A percentile compares a stretch with the other conserved stretches of the same genome.
These are phyloP conservation scores for peach (Prunus persica) DNA, from an alignment of 306 rosid genomes.

Conservation along the genomic window DNA sequence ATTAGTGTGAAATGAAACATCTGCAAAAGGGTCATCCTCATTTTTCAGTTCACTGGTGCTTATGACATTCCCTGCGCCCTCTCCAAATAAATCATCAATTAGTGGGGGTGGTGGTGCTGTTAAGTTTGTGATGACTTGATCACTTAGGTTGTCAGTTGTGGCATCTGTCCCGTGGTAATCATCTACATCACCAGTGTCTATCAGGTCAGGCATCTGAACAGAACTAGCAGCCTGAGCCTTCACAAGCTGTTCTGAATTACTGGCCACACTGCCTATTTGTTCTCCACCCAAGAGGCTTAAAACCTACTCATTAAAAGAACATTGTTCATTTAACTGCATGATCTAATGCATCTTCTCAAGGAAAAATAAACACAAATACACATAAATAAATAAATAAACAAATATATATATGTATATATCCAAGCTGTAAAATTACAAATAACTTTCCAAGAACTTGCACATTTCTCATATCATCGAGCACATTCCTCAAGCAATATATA, in stretches of 20 bases:
- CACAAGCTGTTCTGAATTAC: slow-evolving; percentile 48
- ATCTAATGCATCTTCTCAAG: not conserved
- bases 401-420: not conserved
- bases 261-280: slow-evolving; percentile 40
- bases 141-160: slow-evolving; percentile 35
- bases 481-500: not conserved
- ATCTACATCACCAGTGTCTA: slow-evolving; percentile 74
- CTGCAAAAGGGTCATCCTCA: slow-evolving; percentile 90
- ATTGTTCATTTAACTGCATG: not conserved
- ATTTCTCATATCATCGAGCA: not conserved
- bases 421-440: not conserved
- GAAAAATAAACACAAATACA: not conserved
- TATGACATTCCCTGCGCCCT: slow-evolving; percentile 36
- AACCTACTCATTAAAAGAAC: slow-evolving; percentile 58
- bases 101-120: slow-evolving; percentile 46
- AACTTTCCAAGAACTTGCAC: not conserved
- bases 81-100: slow-evolving; percentile 91
- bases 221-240: slow-evolving; percentile 38
- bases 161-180: slow-evolving; percentile 30
- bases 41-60: slow-evolving; percentile 47
- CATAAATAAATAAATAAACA: too few relatives aligned
- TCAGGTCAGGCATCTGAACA: slow-evolving; percentile 73
- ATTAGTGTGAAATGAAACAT: slow-evolving; percentile 73
- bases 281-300: slow-evolving; percentile 70
- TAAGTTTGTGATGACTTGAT: slow-evolving; percentile 40